These are phyloP conservation scores for Arthrinium puccinioides DNA, from an alignment of 2,329 filamentous ascomycete genomes.

Conservation along the genomic window DNA sequence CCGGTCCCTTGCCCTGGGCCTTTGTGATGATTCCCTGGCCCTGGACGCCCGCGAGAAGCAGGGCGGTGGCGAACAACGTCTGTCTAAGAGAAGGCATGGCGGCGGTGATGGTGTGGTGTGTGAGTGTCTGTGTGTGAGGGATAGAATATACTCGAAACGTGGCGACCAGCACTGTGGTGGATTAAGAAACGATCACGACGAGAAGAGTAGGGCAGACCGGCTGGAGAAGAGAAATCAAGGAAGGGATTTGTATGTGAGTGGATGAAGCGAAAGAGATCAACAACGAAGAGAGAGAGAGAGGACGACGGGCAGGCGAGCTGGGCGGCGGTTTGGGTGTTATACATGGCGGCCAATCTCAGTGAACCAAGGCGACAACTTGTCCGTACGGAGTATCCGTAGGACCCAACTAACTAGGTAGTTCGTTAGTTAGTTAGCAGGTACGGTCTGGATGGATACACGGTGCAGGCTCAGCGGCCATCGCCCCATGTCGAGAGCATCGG, in stretches of 20 bases:
- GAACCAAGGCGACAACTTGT: too few relatives aligned
- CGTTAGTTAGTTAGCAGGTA: too few relatives aligned
- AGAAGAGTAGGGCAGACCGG: slow-evolving; percentile 5
- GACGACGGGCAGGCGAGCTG: not conserved
- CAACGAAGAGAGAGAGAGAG: not conserved
- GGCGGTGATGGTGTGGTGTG: slow-evolving; percentile 1
- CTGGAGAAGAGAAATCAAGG: slow-evolving; percentile 5
- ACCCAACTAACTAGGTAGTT: too few relatives aligned
- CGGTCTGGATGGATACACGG: too few relatives aligned
- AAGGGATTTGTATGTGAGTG: too few relatives aligned
- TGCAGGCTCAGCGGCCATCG: not conserved
- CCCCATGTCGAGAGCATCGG: not conserved
- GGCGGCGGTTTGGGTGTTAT: too few relatives aligned
- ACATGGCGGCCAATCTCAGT: too few relatives aligned
- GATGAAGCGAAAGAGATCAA: slow-evolving; percentile 5
- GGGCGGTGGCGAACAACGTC: slow-evolving; percentile 11
- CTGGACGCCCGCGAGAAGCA: slow-evolving; percentile 18
- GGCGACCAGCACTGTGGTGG: slow-evolving; percentile 5
- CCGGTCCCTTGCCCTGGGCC: slow-evolving; percentile 19
- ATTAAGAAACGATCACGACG: slow-evolving; percentile 2
- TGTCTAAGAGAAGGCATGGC: slow-evolving; percentile 13
- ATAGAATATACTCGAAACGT: not conserved
- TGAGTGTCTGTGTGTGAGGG: not conserved
- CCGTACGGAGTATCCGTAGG: too few relatives aligned
- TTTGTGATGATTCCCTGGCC: slow-evolving; percentile 24